Evolutionary conservation across 1,284 basidiomycete genomes (phyloP).

Genomic region (Singerocomus inundabilis): DNA sequence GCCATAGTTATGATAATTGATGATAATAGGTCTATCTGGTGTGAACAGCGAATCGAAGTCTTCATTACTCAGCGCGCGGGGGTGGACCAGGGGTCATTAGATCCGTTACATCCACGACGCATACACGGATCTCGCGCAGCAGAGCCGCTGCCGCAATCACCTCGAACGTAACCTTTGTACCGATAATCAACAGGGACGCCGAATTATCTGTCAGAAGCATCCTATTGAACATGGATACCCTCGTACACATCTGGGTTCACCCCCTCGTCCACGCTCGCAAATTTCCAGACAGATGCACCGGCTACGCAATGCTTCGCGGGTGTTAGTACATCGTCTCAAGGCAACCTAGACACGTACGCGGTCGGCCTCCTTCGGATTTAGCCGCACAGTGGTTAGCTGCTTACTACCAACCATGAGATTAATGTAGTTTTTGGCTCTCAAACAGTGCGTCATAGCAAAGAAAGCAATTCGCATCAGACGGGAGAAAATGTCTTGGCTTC

Average conservation of each 20-base stretch:
- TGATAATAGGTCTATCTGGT: constrained; percentile 62
- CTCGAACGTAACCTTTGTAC: constrained; percentile 75
- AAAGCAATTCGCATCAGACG: constrained; percentile 87
- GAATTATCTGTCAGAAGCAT: constrained; percentile 1
- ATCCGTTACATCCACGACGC: constrained; percentile 81
- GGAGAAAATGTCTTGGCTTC: constrained; percentile 76
- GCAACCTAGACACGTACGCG: constrained; percentile 36
- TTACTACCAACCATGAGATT: constrained; percentile 88
- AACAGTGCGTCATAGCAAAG: constrained; percentile 79
- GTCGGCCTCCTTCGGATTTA: constrained; percentile 64
- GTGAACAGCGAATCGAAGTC: constrained; percentile 75
- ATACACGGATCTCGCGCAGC: constrained; percentile 70
- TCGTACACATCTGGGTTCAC: constrained; percentile 64
- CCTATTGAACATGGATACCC: background rate
- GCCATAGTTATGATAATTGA: constrained; percentile 87
- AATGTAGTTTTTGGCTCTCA: constrained; percentile 80
- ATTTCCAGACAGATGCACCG: constrained; percentile 75
- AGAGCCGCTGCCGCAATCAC: constrained; percentile 76
- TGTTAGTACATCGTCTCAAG: background rate
- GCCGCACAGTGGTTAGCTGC: constrained; percentile 71
- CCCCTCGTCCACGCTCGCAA: constrained; percentile 67
- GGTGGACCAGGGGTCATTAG: constrained; percentile 80
- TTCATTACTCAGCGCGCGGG: constrained; percentile 67
- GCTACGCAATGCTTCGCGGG: constrained; percentile 64
- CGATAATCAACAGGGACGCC: constrained; percentile 72